Evolutionary conservation across 768 basidiomycete genomes (phyloP).

Genomic region (Artomyces pyxidatus): DNA sequence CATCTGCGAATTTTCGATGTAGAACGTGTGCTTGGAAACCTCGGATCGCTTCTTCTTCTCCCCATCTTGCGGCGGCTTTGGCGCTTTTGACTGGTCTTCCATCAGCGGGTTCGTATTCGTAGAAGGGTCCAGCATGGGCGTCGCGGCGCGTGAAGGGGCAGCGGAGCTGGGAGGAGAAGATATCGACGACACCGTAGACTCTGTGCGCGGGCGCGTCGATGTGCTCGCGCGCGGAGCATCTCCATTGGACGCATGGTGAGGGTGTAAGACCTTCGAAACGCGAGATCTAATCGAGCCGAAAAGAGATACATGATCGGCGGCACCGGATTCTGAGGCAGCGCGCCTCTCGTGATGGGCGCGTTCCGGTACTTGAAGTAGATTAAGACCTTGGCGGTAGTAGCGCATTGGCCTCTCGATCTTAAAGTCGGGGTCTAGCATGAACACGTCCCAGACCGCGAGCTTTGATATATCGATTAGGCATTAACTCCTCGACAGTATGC

Average conservation of each 20-base stretch:
- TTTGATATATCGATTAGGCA: conserved; percentile 21
- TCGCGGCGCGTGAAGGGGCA: conserved; percentile 27
- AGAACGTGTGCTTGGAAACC: conserved; percentile 92
- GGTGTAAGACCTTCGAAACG: conserved; percentile 39
- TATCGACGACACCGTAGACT: conserved; percentile 3
- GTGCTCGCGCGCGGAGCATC: neutral
- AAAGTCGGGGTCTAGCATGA: conserved; percentile 86
- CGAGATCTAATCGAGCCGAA: conserved; percentile 42
- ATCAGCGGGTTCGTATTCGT: conserved; percentile 58
- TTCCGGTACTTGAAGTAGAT: conserved; percentile 40
- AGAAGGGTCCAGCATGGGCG: conserved; percentile 73
- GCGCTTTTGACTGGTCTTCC: conserved; percentile 18
- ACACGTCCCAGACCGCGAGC: conserved; percentile 89
- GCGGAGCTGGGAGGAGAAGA: conserved; percentile 15
- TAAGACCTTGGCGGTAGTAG: conserved; percentile 80
- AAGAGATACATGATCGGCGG: conserved; percentile 25
- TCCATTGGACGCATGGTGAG: conserved; percentile 7
- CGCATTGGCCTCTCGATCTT: conserved; percentile 84
- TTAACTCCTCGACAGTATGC: neutral
- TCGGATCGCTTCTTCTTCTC: conserved; percentile 43
- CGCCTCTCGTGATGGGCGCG: conserved; percentile 17
- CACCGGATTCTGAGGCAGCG: neutral
- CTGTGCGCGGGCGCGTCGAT: conserved; percentile 7
- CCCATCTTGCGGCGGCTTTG: conserved; percentile 23
- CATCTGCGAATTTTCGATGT: conserved; percentile 86